Percentiles rank a stretch among this genome's conserved stretches.
Conservation (phyloP, 2,329 filamentous ascomycete species). For the Trichoderma simmonsii region DNA sequence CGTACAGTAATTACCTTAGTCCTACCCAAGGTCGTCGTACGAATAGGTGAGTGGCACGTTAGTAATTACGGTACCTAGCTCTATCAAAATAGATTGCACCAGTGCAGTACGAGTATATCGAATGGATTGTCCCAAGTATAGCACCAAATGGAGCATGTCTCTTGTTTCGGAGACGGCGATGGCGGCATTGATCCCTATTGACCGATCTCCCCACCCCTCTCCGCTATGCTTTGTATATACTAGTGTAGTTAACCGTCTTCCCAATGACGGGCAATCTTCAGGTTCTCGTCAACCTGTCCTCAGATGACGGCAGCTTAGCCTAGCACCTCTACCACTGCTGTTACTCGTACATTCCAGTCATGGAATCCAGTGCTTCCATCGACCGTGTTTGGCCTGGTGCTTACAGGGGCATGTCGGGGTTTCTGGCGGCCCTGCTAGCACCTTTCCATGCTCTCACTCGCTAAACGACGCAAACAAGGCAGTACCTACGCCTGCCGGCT, state of each 20-base stretch:
- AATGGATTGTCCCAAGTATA: neutral
- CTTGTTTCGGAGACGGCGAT: neutral
- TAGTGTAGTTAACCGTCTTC: neutral
- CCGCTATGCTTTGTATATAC: neutral
- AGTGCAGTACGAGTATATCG: neutral
- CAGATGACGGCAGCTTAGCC: neutral
- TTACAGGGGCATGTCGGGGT: conserved; percentile 6
- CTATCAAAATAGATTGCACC: neutral
- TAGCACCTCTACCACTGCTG: neutral
- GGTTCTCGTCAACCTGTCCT: neutral
- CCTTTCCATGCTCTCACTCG: neutral
- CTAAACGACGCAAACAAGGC: neutral
- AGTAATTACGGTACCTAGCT: neutral
- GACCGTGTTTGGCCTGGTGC: neutral
- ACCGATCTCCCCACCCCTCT: conserved; percentile 1
- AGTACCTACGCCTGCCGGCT: neutral
- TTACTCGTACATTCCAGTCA: neutral
- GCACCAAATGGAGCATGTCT: neutral
- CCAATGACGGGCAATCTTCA: neutral
- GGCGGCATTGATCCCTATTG: conserved; percentile 13
- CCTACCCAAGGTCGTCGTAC: neutral
- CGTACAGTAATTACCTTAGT: neutral
- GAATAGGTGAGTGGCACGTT: neutral
- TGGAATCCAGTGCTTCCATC: neutral
- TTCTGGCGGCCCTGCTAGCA: neutral